phyloP scores from a whole-genome alignment of 352 stramenopile species.

The Elongisporangium anandrum region DNA sequence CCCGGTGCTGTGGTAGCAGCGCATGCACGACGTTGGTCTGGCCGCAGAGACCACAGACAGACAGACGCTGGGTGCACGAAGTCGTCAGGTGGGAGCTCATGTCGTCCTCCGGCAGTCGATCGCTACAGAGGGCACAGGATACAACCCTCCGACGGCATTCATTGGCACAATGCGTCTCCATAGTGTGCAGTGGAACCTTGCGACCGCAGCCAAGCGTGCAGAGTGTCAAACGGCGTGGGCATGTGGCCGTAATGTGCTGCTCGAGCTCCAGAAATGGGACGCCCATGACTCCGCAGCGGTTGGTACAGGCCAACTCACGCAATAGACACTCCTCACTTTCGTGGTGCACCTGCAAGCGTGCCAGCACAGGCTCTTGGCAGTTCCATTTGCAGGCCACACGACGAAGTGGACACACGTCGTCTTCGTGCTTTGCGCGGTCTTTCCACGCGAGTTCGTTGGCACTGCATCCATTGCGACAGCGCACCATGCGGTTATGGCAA shows the following conservation, averaged over 20 bases:
- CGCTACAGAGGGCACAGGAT: constrained; percentile 26
- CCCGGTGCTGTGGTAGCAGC: constrained; percentile 34
- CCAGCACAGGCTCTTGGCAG: constrained; percentile 49
- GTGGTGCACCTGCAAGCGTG: constrained; percentile 31
- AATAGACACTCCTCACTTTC: constrained; percentile 52
- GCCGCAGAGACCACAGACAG: constrained; percentile 49
- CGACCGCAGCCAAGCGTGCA: constrained; percentile 49
- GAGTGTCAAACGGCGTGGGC: constrained; percentile 22
- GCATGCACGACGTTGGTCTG: constrained; percentile 27
- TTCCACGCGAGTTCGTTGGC: constrained; percentile 31
- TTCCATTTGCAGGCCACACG: constrained; percentile 53
- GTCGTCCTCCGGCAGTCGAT: constrained; percentile 31
- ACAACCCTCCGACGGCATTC: constrained; percentile 49
- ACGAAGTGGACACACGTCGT: constrained; percentile 32
- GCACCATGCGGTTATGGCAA: constrained; percentile 45
- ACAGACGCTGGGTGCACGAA: constrained; percentile 38
- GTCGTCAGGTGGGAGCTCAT: constrained; percentile 20
- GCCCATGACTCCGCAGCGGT: constrained; percentile 35
- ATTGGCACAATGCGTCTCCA: constrained; percentile 21
- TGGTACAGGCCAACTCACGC: constrained; percentile 42
- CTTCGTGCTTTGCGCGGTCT: constrained; percentile 46
- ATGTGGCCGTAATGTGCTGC: constrained; percentile 27
- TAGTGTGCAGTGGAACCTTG: constrained; percentile 40
- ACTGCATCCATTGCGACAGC: constrained; percentile 65
- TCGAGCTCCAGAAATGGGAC: constrained; percentile 33